These are phyloP conservation scores for Geotrichum aggregatum DNA, from an alignment of 1,139 yeast species.

Conservation along the genomic window DNA sequence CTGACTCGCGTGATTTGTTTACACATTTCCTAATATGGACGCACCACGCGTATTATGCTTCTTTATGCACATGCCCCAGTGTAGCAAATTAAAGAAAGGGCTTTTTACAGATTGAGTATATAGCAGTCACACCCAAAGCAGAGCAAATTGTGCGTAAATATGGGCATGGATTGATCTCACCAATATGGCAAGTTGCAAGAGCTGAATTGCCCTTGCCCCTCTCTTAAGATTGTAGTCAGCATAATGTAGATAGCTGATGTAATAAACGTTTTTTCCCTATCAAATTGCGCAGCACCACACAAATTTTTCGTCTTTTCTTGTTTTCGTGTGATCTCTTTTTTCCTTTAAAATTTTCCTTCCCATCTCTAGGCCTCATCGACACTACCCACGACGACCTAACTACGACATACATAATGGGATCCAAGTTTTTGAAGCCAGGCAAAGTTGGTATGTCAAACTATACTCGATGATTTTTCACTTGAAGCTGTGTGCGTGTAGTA, in stretches of 20 bases:
- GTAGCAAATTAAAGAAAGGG: background rate
- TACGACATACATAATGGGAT: conserved; percentile 33
- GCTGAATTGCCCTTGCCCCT: background rate
- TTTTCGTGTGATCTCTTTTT: conserved; percentile 11
- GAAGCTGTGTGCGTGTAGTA: background rate
- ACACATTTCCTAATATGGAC: background rate
- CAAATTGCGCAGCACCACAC: conserved; percentile 6
- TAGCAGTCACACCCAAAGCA: background rate
- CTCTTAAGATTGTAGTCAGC: background rate
- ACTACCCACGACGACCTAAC: conserved; percentile 23
- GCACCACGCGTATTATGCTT: background rate
- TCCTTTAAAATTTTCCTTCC: conserved; percentile 20
- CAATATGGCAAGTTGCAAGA: too few species aligned
- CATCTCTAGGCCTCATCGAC: conserved; percentile 22
- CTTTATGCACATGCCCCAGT: background rate
- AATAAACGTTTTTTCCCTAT: background rate
- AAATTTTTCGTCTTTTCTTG: conserved; percentile 15
- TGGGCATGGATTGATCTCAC: too few species aligned
- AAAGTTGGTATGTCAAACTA: conserved; percentile 81
- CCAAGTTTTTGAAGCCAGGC: conserved; percentile 98
- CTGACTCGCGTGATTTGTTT: background rate
- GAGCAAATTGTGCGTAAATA: too few species aligned
- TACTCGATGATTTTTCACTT: background rate
- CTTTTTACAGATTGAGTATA: background rate
- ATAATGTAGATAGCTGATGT: background rate